Evolutionary conservation across 2,329 filamentous ascomycete species (phyloP), one percentile per base, ranked within the genome.

Genomic region (Raffaelea arxii): DNA sequence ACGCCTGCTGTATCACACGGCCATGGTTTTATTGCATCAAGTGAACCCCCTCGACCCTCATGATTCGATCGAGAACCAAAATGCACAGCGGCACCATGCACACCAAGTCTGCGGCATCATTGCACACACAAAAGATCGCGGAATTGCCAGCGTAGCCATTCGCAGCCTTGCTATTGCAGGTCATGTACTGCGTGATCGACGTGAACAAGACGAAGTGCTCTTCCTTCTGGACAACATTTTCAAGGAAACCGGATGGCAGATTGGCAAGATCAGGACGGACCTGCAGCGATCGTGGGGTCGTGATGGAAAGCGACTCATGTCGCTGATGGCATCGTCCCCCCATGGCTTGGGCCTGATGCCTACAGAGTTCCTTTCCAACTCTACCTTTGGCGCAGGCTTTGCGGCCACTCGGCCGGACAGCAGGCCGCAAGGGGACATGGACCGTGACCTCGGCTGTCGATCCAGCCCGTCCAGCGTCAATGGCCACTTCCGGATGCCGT

Each of bases 81-180:
- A 75, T 4, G 74, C 85, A 58, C 81, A 85, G 55, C 71, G 82
- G 42, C 77, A 79, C 51, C 87, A 96, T 59, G 84, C 88, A 0
- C 82, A 85, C 54, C 83, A 90, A 59, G 83, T 94, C 22, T 96
- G 90, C 59, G 91, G 91, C 14, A 94, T 97, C 51, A 81, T 86
- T 22, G 86, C 87, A 3, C 88, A 94, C 59, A 80, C 84, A 44
- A 86, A 89, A 56, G 88, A 94, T 59, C 74, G 78, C 23, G 86
- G 86, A 24, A 80, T 95, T 25, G 80, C 84, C 10, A 84, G 79
- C 43, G 81, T 94, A 10, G 86, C 86, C 3, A 78, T 92, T 35
- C 83, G 85, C 10, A 88, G 84, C 27, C 71, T 96, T 6, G 80
- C 82, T 35, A 83, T 92, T 46, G 86, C 86, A 2, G 84, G 84